phyloP scores from a whole-genome alignment of 495 filamentous ascomycete species.

The Lichenothelia convexa region DNA sequence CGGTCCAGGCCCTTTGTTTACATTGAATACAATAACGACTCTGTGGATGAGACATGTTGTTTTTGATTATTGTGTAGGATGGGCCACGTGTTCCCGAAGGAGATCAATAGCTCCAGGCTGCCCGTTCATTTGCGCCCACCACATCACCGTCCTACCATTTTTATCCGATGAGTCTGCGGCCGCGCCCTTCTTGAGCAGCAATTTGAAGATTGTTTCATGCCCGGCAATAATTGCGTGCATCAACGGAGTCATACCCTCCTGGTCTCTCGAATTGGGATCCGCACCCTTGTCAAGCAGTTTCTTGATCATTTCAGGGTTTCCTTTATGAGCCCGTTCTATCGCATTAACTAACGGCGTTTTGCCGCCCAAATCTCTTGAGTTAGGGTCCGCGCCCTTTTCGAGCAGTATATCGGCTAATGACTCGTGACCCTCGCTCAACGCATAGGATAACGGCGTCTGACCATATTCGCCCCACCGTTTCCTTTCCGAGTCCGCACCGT shows the following conservation, averaged over 20 bases:
- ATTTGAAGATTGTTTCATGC: neutral
- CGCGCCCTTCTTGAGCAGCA: neutral
- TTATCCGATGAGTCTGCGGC: neutral
- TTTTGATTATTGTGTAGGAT: no score
- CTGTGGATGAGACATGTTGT: no score
- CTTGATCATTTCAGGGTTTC: no score
- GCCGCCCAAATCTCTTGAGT: neutral
- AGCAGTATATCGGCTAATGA: conserved; percentile 1
- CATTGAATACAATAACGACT: no score
- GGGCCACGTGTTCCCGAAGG: no score
- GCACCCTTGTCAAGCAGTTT: no score
- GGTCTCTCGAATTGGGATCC: conserved; percentile 17
- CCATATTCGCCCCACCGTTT: no score
- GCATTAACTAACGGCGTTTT: neutral
- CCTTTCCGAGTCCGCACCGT: no score
- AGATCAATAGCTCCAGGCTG: no score
- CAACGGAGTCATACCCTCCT: conserved; percentile 20
- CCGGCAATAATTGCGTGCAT: conserved; percentile 12
- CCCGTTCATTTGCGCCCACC: neutral
- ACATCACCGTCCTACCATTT: neutral
- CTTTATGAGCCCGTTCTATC: no score
- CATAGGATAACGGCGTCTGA: no score
- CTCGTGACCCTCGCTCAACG: conserved; percentile 1
- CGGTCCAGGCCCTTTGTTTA: no score
- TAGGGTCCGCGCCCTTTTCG: conserved; percentile 1